phyloP scores from a whole-genome alignment of 2,329 filamentous ascomycete genomes.

The Biscogniauxia sp. region DNA sequence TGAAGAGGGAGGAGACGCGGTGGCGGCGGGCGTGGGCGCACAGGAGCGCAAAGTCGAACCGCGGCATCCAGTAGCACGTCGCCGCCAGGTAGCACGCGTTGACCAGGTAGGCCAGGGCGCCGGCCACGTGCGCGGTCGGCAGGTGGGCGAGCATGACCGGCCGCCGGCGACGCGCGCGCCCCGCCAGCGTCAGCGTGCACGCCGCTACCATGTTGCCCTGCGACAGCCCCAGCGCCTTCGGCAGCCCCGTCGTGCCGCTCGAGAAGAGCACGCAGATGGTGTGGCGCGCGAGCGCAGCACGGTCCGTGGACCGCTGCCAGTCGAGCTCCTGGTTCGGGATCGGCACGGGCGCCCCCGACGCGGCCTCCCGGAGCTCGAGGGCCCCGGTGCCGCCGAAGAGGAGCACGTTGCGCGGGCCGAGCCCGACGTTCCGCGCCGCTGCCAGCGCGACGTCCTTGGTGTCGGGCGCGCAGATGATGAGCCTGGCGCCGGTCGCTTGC shows the following conservation, averaged over 20 bases:
- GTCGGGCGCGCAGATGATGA: conserved; percentile 47
- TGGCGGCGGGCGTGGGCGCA: conserved; percentile 50
- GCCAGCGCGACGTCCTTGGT: conserved; percentile 45
- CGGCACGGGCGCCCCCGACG: conserved; percentile 29
- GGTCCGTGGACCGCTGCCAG: conserved; percentile 55
- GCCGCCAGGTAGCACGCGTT: conserved; percentile 42
- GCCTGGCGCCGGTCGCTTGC: conserved; percentile 35
- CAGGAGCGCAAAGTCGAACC: conserved; percentile 56
- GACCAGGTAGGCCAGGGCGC: conserved; percentile 43
- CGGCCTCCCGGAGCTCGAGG: conserved; percentile 29
- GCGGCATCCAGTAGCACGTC: conserved; percentile 60
- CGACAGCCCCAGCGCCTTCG: conserved; percentile 46
- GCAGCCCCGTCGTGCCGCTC: conserved; percentile 48
- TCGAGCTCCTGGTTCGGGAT: conserved; percentile 39
- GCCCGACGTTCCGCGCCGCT: conserved; percentile 45
- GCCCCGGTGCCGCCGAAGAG: conserved; percentile 42
- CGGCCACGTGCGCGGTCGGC: conserved; percentile 46
- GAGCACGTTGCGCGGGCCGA: conserved; percentile 47
- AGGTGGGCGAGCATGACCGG: conserved; percentile 39
- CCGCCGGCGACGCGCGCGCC: conserved; percentile 20
- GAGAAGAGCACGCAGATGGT: conserved; percentile 46
- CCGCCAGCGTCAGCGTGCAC: conserved; percentile 29
- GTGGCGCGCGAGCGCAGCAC: conserved; percentile 39
- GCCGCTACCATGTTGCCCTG: conserved; percentile 44
- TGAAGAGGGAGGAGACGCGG: conserved; percentile 53